phyloP scores from a whole-genome alignment of 176 grass and related monocot genomes.

The Ananas comosus region DNA sequence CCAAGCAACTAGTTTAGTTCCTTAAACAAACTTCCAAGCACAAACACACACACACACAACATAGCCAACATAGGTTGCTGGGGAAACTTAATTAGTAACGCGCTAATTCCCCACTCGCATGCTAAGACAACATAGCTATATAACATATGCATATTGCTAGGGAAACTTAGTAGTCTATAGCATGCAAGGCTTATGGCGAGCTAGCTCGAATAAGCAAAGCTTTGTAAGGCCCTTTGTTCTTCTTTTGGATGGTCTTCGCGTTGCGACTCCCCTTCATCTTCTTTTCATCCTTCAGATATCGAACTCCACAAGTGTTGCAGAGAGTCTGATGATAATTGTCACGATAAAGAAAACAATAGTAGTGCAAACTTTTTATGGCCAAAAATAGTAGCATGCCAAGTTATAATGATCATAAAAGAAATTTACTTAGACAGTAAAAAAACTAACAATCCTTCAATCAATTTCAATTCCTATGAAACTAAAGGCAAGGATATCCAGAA shows the following conservation, averaged over 20 bases:
- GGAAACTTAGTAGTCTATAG: no score
- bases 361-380: background rate
- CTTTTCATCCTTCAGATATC: slow-evolving; percentile 6
- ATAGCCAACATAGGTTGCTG: no score
- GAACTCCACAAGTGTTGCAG: slow-evolving; percentile 15
- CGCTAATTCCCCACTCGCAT: no score
- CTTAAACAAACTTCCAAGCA: no score
- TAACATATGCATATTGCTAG: background rate
- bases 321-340: slow-evolving; percentile 10
- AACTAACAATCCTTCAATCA: no score
- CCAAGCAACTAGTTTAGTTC: no score
- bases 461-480: no score
- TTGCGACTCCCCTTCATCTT: background rate
- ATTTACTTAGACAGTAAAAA: no score
- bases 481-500: no score
- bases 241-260: background rate
- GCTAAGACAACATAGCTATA: background rate
- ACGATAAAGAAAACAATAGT: slow-evolving; percentile 9
- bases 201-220: background rate
- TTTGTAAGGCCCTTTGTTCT: slow-evolving; percentile 1
- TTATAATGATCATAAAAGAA: background rate
- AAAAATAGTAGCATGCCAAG: background rate
- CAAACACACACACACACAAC: no score
- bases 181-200: background rate
- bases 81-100: no score